These are phyloP conservation scores for Teratosphaeria viscida DNA, from an alignment of 2,329 filamentous ascomycete genomes.

Conservation along the genomic window DNA sequence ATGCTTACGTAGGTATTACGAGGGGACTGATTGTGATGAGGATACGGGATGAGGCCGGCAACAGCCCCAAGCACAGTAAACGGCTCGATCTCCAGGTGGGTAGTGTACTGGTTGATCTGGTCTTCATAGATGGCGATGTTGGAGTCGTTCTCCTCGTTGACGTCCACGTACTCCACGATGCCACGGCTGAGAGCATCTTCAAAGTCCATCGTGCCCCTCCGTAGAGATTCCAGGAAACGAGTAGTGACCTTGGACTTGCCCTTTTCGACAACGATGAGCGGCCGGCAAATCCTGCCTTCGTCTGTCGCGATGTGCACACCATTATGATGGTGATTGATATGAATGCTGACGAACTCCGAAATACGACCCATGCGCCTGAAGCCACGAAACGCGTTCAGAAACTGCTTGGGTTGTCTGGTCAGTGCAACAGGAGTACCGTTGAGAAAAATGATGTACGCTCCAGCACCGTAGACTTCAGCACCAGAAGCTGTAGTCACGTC, in stretches of 20 bases:
- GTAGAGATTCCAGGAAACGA: constrained; percentile 68
- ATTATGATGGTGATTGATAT: constrained; percentile 85
- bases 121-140: constrained; percentile 84
- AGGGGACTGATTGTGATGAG: constrained; percentile 97
- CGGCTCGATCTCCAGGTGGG: constrained; percentile 93
- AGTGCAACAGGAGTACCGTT: constrained; percentile 91
- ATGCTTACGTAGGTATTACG: constrained; percentile 68
- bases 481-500: constrained; percentile 72
- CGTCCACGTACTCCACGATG: constrained; percentile 90
- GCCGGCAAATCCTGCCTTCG: constrained; percentile 90
- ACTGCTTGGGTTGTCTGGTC: constrained; percentile 75
- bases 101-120: constrained; percentile 72
- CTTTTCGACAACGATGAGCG: constrained; percentile 89
- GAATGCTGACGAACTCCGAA: constrained; percentile 92
- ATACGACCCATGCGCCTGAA: constrained; percentile 83
- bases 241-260: constrained; percentile 69
- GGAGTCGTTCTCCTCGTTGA: constrained; percentile 96
- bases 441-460: constrained; percentile 82
- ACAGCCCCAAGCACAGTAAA: constrained; percentile 95
- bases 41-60: constrained; percentile 91
- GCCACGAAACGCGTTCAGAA: constrained; percentile 73
- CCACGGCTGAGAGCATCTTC: constrained; percentile 88
- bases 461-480: constrained; percentile 73
- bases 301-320: constrained; percentile 94
- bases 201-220: constrained; percentile 76